Conservation (phyloP, 169 alveolate genomes). For the Neospora caninum region DNA sequence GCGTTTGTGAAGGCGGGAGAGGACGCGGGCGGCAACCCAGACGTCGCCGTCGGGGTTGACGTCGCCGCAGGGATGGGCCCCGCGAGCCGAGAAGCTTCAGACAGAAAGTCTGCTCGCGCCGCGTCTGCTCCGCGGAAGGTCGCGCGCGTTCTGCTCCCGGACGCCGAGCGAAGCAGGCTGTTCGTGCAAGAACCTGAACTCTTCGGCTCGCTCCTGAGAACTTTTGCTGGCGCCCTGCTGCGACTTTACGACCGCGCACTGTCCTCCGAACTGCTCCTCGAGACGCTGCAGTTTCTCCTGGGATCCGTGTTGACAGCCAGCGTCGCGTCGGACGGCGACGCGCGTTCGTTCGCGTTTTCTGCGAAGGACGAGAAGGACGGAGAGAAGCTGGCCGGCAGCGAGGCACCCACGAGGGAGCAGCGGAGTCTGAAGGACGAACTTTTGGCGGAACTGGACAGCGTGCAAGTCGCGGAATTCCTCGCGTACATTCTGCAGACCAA, state of each 20-base stretch:
- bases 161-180: slow-evolving; percentile 15
- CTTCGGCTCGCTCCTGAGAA: slow-evolving; percentile 33
- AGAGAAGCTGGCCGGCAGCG: neutral
- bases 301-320: slow-evolving; percentile 18
- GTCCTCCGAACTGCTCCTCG: slow-evolving; percentile 30
- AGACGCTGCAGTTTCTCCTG: slow-evolving; percentile 50
- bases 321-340: neutral
- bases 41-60: neutral
- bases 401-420: neutral
- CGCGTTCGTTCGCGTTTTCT: neutral
- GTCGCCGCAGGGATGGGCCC: neutral
- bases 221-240: slow-evolving; percentile 49
- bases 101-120: too few relatives aligned
- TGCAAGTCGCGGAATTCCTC: slow-evolving; percentile 36
- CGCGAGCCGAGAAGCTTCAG: neutral
- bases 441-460: neutral
- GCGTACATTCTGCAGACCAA: slow-evolving; percentile 18
- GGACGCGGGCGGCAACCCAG: neutral
- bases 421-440: slow-evolving; percentile 2
- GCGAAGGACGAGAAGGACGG: neutral
- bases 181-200: neutral
- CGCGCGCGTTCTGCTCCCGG: neutral
- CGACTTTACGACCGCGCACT: slow-evolving; percentile 48
- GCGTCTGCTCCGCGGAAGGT: neutral
- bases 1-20: neutral